These are phyloP conservation scores for Coprinopsis sp. DNA, from an alignment of 768 basidiomycete genomes.

Conservation along the genomic window DNA sequence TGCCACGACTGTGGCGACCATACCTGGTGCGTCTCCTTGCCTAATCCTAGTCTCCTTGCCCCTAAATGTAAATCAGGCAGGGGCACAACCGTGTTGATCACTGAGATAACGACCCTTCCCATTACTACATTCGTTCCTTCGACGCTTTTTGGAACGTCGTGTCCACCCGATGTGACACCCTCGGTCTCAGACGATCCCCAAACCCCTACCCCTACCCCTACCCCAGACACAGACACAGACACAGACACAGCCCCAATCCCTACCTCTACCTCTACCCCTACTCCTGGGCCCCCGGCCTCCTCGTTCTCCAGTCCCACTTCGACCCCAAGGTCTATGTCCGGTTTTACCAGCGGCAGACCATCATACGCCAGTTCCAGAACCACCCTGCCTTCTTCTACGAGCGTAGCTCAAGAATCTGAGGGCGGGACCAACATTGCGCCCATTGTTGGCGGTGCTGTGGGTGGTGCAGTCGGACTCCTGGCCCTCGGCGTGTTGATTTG, in stretches of 20 bases:
- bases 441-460: constrained; percentile 11
- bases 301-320: background rate
- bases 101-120: too few species aligned
- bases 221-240: too few species aligned
- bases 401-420: background rate
- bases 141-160: background rate
- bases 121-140: background rate
- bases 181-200: background rate
- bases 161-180: background rate
- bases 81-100: too few species aligned
- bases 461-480: constrained; percentile 7
- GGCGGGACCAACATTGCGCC: background rate
- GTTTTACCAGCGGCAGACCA: background rate
- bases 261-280: too few species aligned
- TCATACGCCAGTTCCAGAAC: background rate
- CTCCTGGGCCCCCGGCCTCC: background rate
- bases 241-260: too few species aligned
- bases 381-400: background rate
- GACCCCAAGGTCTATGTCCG: background rate
- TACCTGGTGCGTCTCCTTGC: too few species aligned
- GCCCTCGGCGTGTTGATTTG: constrained; percentile 4
- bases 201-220: background rate
- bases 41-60: too few species aligned
- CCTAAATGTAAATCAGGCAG: too few species aligned
- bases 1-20: too few species aligned